phyloP scores from a whole-genome alignment of 805 yeast genomes.

The Pichia californica region DNA sequence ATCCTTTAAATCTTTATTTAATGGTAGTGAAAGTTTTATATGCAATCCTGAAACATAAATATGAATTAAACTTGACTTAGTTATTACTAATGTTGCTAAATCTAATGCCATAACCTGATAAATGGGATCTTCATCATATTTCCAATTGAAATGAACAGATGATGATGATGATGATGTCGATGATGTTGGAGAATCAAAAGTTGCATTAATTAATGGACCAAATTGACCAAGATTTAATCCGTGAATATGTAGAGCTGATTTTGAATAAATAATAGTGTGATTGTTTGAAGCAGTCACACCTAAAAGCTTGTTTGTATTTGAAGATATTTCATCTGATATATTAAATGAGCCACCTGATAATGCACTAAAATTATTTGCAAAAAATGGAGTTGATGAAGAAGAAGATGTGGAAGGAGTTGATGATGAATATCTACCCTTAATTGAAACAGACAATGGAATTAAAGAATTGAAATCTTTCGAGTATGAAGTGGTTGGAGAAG shows the following conservation, averaged over 20 bases:
- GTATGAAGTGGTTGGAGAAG: constrained; percentile 14
- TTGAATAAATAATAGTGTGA: constrained; percentile 58
- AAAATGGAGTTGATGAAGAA: constrained; percentile 12
- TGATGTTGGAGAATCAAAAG: constrained; percentile 22
- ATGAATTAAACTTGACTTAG: constrained; percentile 53
- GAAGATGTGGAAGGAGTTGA: background rate
- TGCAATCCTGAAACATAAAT: constrained; percentile 54
- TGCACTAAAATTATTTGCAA: constrained; percentile 6
- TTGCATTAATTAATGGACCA: constrained; percentile 38
- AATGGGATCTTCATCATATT: constrained; percentile 42
- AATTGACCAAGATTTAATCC: constrained; percentile 80
- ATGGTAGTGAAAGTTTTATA: constrained; percentile 37
- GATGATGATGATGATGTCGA: background rate
- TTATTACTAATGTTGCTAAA: constrained; percentile 58
- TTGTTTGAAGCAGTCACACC: constrained; percentile 58
- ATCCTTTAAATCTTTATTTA: constrained; percentile 31
- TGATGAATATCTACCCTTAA: background rate
- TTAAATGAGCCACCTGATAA: background rate
- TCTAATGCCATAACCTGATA: constrained; percentile 60
- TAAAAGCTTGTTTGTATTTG: constrained; percentile 33
- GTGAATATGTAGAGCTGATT: constrained; percentile 51
- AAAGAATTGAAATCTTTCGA: constrained; percentile 6
- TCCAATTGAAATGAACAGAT: constrained; percentile 32
- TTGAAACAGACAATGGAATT: background rate
- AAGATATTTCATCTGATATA: background rate